A percentile compares a stretch with the other conserved stretches of the same genome.
Conservation (phyloP, 176 grass and related monocot species). For the Hordeum marinum region DNA sequence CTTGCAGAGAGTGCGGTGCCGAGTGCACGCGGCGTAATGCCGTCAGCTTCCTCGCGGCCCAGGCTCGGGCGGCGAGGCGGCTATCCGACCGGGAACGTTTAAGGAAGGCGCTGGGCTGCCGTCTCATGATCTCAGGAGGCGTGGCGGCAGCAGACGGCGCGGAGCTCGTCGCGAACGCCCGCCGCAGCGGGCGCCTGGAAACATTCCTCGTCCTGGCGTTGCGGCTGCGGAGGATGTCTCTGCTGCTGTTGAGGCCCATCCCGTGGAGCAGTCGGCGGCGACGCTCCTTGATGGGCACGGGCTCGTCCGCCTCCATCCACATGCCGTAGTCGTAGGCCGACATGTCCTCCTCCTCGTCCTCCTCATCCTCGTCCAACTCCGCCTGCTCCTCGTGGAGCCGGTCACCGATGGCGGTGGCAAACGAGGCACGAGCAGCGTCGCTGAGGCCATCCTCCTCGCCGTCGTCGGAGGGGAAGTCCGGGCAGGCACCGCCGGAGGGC, state of each 20-base stretch:
- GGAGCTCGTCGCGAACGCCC: not conserved
- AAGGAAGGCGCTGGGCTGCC: not conserved
- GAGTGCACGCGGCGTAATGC: slow-evolving; percentile 20
- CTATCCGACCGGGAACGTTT: slow-evolving; percentile 26
- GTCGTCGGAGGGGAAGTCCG: slow-evolving; percentile 32
- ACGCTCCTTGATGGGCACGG: slow-evolving; percentile 63
- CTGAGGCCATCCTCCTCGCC: slow-evolving; percentile 30
- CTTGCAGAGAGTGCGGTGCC: slow-evolving; percentile 1
- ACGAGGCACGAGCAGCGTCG: slow-evolving; percentile 35
- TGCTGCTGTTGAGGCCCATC: slow-evolving; percentile 74
- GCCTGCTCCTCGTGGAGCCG: slow-evolving; percentile 33
- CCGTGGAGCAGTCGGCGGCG: slow-evolving; percentile 33
- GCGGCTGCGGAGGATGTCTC: slow-evolving; percentile 40
- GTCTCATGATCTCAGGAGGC: not conserved
- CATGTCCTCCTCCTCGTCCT: slow-evolving; percentile 38
- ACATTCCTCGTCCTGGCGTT: slow-evolving; percentile 6
- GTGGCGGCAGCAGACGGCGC: not conserved
- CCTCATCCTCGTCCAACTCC: slow-evolving; percentile 15
- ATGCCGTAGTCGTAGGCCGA: slow-evolving; percentile 44
- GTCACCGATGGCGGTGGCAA: slow-evolving; percentile 10
- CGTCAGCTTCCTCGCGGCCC: not conserved
- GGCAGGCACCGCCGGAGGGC: slow-evolving; percentile 18
- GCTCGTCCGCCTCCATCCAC: slow-evolving; percentile 66
- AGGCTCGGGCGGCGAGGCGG: not conserved
- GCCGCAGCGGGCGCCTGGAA: not conserved